phyloP scores from a whole-genome alignment of 768 basidiomycete species.

The Symmetrospora coprosmae region DNA sequence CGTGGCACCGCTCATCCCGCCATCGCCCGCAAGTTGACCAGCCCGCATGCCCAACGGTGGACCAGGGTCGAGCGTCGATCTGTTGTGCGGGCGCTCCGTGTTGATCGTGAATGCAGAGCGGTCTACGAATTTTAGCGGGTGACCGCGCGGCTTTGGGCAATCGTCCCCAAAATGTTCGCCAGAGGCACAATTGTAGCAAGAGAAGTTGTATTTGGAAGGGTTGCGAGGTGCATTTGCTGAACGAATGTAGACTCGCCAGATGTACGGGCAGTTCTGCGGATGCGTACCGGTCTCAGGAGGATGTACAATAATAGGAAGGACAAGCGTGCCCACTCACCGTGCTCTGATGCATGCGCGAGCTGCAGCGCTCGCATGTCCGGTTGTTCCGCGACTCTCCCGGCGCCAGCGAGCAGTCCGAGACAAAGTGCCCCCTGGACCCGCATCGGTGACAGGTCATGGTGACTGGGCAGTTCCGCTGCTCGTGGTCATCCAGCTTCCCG shows the following conservation, averaged over 20 bases:
- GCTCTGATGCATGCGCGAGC: neutral
- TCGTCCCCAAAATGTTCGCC: conserved; percentile 15
- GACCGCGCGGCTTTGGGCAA: conserved; percentile 21
- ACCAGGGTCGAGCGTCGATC: neutral
- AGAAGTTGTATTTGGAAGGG: neutral
- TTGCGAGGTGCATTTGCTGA: neutral
- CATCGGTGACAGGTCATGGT: conserved; percentile 19
- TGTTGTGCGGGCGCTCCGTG: neutral
- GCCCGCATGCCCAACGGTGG: neutral
- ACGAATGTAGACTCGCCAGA: conserved; percentile 22
- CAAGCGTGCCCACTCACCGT: neutral
- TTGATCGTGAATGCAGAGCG: conserved; percentile 16
- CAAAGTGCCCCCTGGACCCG: conserved; percentile 16
- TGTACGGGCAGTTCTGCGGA: conserved; percentile 9
- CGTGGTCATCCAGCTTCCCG: conserved; percentile 23
- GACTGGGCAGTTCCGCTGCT: conserved; percentile 1
- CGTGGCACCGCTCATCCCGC: too few species aligned
- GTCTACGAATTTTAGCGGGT: conserved; percentile 5
- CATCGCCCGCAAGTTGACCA: neutral
- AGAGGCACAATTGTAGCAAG: conserved; percentile 24
- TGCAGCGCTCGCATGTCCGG: conserved; percentile 3
- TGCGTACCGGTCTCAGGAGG: neutral
- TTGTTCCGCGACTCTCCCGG: neutral
- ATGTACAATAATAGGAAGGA: too few species aligned
- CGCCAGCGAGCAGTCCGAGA: conserved; percentile 7